Evolutionary conservation across 2,329 filamentous ascomycete species (phyloP).

Genomic region (Fonsecaea erecta): DNA sequence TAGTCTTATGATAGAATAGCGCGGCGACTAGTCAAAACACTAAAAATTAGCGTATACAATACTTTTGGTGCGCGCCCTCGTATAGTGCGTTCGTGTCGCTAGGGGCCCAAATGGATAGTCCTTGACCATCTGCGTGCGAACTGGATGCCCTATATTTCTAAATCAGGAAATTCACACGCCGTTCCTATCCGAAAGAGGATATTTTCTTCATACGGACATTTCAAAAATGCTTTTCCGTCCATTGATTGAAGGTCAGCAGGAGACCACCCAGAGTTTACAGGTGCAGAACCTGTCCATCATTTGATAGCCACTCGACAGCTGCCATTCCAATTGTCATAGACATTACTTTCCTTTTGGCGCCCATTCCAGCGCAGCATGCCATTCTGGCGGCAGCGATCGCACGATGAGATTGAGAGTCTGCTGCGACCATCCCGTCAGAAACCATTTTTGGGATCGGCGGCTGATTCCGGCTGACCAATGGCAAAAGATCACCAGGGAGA

Average conservation of each 20-base stretch:
- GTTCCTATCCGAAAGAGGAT: too few species aligned
- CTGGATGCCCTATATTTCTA: too few species aligned
- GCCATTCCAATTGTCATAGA: neutral
- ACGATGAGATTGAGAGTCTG: neutral
- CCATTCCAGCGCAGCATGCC: slow-evolving; percentile 3
- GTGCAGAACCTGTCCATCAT: neutral
- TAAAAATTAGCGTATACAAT: neutral
- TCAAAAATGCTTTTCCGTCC: too few species aligned
- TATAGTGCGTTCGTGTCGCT: too few species aligned
- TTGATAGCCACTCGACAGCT: neutral
- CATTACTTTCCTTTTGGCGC: neutral
- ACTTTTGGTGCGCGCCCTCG: slow-evolving; percentile 5
- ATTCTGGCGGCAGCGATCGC: neutral
- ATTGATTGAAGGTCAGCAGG: too few species aligned
- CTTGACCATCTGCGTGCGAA: too few species aligned
- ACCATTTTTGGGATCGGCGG: slow-evolving; percentile 3
- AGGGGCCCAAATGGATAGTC: too few species aligned
- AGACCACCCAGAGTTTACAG: too few species aligned
- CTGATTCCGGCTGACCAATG: slow-evolving; percentile 4
- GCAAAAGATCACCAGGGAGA: slow-evolving; percentile 9
- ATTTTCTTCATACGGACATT: too few species aligned
- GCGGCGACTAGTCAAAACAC: neutral
- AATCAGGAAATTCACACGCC: too few species aligned
- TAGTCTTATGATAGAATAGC: neutral
- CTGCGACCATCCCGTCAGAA: slow-evolving; percentile 6